Evolutionary conservation across 2,329 filamentous ascomycete species (phyloP).

Genomic region (Penicillium sp.): DNA sequence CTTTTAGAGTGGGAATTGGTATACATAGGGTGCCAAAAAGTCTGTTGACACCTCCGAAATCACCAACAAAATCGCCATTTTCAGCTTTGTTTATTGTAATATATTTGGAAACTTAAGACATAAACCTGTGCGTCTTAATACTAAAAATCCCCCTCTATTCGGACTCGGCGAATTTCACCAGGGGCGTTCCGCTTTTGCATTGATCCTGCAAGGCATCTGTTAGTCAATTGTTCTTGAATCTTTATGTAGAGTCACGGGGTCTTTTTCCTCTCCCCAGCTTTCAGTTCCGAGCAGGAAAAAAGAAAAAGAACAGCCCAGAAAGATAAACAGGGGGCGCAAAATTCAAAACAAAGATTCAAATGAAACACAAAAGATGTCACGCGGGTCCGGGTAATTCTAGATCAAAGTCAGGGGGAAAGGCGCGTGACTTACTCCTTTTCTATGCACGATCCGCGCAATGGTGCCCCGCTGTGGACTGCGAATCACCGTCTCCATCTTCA

Average conservation of each 20-base stretch:
- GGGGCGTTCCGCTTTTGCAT: conserved; percentile 72
- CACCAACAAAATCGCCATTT: too few relatives aligned
- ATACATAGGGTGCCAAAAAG: too few relatives aligned
- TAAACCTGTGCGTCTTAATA: not conserved
- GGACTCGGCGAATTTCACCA: conserved; percentile 66
- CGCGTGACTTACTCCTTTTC: conserved; percentile 64
- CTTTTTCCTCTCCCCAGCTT: not conserved
- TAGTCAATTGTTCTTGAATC: conserved; percentile 19
- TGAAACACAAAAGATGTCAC: conserved; percentile 1
- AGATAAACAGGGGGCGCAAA: not conserved
- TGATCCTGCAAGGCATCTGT: conserved; percentile 59
- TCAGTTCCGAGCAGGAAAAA: too few relatives aligned
- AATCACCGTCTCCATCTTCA: conserved; percentile 89
- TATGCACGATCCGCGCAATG: conserved; percentile 71
- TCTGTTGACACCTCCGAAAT: too few relatives aligned
- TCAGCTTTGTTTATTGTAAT: too few relatives aligned
- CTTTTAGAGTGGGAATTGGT: too few relatives aligned
- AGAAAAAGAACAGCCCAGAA: not conserved
- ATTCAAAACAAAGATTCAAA: not conserved
- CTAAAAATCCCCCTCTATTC: not conserved
- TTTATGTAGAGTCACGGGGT: too few relatives aligned
- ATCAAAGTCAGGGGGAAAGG: conserved; percentile 1
- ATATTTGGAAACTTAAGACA: too few relatives aligned
- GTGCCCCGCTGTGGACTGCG: conserved; percentile 71
- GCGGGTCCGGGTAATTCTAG: conserved; percentile 8